Evolutionary conservation across 2,329 filamentous ascomycete genomes (phyloP).

Genomic region (Clonostachys rosea): DNA sequence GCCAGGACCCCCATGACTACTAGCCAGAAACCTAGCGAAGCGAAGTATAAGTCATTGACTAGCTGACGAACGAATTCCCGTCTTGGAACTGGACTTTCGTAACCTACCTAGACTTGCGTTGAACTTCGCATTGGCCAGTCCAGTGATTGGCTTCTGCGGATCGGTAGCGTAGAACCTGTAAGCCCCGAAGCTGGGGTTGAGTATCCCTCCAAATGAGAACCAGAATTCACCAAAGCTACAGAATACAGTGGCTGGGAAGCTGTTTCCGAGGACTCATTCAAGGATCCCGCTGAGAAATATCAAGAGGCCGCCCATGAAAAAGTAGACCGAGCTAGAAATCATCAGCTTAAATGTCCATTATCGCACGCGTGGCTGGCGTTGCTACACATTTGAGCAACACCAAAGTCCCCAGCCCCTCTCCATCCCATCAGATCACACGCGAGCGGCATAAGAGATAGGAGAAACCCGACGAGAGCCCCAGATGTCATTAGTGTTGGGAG

Average conservation of each 20-base stretch:
- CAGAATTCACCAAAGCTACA: constrained; percentile 50
- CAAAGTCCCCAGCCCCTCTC: constrained; percentile 42
- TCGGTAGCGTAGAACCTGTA: constrained; percentile 34
- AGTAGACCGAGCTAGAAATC: constrained; percentile 33
- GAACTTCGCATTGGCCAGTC: constrained; percentile 42
- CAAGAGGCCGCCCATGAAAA: constrained; percentile 49
- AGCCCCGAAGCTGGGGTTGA: constrained; percentile 48
- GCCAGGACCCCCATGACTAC: constrained; percentile 62
- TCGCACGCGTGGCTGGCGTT: background rate
- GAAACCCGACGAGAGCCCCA: constrained; percentile 47
- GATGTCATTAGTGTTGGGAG: background rate
- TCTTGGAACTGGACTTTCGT: no score
- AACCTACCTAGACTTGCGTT: constrained; percentile 40
- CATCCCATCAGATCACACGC: constrained; percentile 49
- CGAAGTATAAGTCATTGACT: no score
- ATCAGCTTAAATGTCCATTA: background rate
- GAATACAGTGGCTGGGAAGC: constrained; percentile 55
- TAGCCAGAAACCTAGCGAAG: constrained; percentile 51
- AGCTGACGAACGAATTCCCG: no score
- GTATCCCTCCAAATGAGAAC: constrained; percentile 48
- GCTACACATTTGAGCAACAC: constrained; percentile 42
- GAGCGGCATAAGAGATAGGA: constrained; percentile 42
- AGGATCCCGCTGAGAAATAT: constrained; percentile 46
- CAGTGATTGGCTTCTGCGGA: constrained; percentile 25
- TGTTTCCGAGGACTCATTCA: constrained; percentile 55